Evolutionary conservation across 2,329 filamentous ascomycete species (phyloP).

Genomic region (Fusarium fracticaudum): DNA sequence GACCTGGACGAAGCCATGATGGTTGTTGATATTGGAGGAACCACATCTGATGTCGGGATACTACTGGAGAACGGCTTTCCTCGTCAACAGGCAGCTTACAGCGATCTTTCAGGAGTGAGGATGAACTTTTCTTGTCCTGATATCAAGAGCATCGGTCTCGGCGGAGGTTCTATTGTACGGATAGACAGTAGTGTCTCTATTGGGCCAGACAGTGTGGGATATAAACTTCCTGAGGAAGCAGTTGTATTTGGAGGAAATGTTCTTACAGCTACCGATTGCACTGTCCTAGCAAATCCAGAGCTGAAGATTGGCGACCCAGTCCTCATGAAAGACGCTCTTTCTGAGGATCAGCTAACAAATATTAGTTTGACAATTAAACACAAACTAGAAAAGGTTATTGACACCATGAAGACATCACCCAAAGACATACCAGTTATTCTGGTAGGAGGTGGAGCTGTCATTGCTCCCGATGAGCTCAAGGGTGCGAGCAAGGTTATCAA

Average conservation of each 20-base stretch:
- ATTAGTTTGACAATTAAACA: slow-evolving; percentile 55
- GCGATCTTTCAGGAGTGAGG: slow-evolving; percentile 68
- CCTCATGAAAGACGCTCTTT: slow-evolving; percentile 48
- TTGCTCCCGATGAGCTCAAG: slow-evolving; percentile 63
- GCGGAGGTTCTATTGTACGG: slow-evolving; percentile 66
- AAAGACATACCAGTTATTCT: slow-evolving; percentile 68
- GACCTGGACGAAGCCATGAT: slow-evolving; percentile 56
- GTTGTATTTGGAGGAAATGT: slow-evolving; percentile 65
- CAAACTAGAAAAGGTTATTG: slow-evolving; percentile 66
- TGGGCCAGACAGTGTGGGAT: slow-evolving; percentile 71
- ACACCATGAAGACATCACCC: slow-evolving; percentile 70
- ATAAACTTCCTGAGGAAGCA: slow-evolving; percentile 63
- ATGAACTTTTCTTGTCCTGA: slow-evolving; percentile 69
- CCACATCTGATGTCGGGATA: slow-evolving; percentile 71
- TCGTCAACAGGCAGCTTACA: slow-evolving; percentile 69
- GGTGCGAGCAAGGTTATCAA: slow-evolving; percentile 67
- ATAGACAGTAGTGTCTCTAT: slow-evolving; percentile 54
- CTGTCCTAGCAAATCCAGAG: slow-evolving; percentile 47
- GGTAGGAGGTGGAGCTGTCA: slow-evolving; percentile 70
- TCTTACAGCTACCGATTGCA: slow-evolving; percentile 68
- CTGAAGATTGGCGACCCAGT: slow-evolving; percentile 54
- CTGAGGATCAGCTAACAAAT: slow-evolving; percentile 47
- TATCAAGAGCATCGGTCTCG: slow-evolving; percentile 68
- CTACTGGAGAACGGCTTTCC: slow-evolving; percentile 71
- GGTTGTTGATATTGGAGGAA: slow-evolving; percentile 74